These are phyloP conservation scores for Chlorella ohadii DNA, from an alignment of 139 green algal genomes.

Conservation along the genomic window DNA sequence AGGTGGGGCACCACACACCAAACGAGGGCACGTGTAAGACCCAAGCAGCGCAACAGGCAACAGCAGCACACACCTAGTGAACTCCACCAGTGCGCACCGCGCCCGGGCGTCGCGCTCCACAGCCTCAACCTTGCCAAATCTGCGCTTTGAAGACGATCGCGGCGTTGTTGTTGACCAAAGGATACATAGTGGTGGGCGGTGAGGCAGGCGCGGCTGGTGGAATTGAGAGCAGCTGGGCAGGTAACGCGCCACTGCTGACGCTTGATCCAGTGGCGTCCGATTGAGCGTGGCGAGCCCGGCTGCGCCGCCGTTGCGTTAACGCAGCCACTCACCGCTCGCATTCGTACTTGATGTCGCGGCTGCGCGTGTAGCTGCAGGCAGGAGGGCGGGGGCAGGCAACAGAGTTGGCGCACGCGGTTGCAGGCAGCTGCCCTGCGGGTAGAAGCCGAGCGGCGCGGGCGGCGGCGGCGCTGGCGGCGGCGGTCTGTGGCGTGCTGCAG, in stretches of 20 bases:
- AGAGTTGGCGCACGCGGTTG: neutral
- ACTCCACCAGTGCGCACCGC: slow-evolving; percentile 65
- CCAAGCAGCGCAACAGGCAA: neutral
- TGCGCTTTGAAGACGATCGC: too few species aligned
- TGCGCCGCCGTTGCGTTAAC: too few species aligned
- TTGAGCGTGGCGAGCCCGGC: too few species aligned
- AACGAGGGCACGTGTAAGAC: too few species aligned
- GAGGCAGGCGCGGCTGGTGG: too few species aligned
- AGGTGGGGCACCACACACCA: neutral
- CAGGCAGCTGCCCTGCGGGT: neutral
- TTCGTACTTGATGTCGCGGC: slow-evolving; percentile 25
- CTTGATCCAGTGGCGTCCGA: too few species aligned
- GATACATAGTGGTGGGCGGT: too few species aligned
- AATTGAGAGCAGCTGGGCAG: too few species aligned
- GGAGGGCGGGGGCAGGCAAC: too few species aligned
- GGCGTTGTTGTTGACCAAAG: too few species aligned
- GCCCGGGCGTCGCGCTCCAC: slow-evolving; percentile 58
- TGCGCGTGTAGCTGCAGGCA: neutral
- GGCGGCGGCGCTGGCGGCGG: neutral
- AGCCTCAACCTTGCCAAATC: slow-evolving; percentile 50
- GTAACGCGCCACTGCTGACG: too few species aligned
- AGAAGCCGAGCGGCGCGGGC: neutral
- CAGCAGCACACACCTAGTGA: slow-evolving; percentile 56
- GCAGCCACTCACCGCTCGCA: slow-evolving; percentile 33
- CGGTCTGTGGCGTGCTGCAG: neutral